These are phyloP conservation scores for Aspergillus brasiliensis DNA, from an alignment of 2,329 filamentous ascomycete genomes.

Conservation along the genomic window DNA sequence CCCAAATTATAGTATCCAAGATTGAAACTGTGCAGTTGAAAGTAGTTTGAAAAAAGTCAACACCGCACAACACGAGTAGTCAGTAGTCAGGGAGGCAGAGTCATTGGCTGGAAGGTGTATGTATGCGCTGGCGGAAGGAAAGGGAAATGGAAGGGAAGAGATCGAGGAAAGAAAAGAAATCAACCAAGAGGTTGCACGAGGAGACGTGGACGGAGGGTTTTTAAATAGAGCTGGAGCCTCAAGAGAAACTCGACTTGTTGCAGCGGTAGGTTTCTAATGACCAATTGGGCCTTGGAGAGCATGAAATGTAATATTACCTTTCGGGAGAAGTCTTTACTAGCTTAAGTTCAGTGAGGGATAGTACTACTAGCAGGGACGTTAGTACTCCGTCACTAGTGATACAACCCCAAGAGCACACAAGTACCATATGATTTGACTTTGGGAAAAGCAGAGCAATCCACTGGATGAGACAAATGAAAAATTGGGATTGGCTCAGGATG, in stretches of 20 bases:
- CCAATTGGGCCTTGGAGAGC: background rate
- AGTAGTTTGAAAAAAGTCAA: background rate
- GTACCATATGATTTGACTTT: background rate
- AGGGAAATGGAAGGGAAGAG: background rate
- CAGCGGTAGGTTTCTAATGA: background rate
- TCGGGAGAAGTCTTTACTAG: background rate
- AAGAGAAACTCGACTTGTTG: background rate
- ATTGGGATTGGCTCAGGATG: background rate
- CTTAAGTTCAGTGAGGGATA: background rate
- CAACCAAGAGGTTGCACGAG: conserved; percentile 16
- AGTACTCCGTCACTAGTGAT: background rate
- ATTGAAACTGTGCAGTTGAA: background rate
- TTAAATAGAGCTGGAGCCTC: conserved; percentile 15
- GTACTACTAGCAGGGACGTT: background rate
- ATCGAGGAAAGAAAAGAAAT: conserved; percentile 8
- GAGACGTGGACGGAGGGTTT: conserved; percentile 14
- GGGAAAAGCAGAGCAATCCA: background rate
- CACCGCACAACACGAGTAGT: background rate
- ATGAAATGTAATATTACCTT: background rate
- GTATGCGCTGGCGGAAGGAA: background rate
- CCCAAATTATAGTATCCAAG: background rate
- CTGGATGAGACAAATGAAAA: background rate
- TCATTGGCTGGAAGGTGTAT: background rate
- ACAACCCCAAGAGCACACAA: background rate
- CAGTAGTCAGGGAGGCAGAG: background rate